These are phyloP conservation scores for Aspergillus neoniger DNA, from an alignment of 2,329 filamentous ascomycete genomes.

Conservation along the genomic window DNA sequence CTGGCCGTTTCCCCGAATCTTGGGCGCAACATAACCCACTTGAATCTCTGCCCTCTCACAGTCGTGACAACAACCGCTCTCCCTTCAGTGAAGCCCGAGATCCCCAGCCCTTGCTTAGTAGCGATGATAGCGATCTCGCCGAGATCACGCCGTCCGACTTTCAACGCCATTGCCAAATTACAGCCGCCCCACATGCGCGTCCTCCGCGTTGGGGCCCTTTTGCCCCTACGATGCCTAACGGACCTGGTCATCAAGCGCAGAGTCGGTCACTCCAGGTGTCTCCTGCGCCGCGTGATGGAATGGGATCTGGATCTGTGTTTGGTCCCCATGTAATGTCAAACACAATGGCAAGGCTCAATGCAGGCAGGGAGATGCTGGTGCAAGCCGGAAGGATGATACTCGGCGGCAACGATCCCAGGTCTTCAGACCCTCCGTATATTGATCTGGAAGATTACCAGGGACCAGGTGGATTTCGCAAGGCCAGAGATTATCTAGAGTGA, in stretches of 20 bases:
- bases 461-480: slow-evolving; percentile 1
- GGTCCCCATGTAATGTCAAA: slow-evolving; percentile 21
- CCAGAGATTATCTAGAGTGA: slow-evolving; percentile 15
- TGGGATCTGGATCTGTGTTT: slow-evolving; percentile 11
- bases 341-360: slow-evolving; percentile 23
- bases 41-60: neutral
- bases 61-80: neutral
- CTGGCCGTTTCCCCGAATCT: neutral
- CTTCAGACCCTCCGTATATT: slow-evolving; percentile 6
- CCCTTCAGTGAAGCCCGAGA: neutral
- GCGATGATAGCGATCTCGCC: slow-evolving; percentile 37
- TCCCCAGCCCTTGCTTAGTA: slow-evolving; percentile 13
- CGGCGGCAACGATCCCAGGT: slow-evolving; percentile 3
- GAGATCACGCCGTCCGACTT: slow-evolving; percentile 33
- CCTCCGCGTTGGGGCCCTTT: neutral
- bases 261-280: neutral
- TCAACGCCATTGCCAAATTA: neutral
- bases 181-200: neutral
- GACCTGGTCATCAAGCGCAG: neutral
- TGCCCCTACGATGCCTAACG: neutral
- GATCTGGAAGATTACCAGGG: neutral
- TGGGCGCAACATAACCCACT: neutral
- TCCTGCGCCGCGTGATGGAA: slow-evolving; percentile 9
- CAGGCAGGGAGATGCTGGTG: slow-evolving; percentile 16
- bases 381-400: slow-evolving; percentile 15